Evolutionary conservation across 139 green algal genomes (phyloP).

Genomic region (Auxenochlorella pyrenoidosa): DNA sequence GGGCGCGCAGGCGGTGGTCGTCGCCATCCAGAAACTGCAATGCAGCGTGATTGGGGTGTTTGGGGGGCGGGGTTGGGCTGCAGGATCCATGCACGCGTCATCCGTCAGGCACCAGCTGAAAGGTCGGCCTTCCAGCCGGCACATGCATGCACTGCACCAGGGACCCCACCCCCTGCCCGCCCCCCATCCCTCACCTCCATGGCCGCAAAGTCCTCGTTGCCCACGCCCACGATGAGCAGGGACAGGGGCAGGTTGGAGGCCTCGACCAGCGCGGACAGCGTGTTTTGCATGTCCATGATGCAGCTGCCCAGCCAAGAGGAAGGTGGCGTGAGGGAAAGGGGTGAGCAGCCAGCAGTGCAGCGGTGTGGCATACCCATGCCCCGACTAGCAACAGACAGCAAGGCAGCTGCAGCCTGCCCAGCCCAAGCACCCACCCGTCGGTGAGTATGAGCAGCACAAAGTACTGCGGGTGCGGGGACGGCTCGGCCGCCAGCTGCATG

Average conservation of each 20-base stretch:
- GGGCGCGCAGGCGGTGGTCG: not conserved
- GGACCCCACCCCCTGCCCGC: not conserved
- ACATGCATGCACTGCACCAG: not conserved
- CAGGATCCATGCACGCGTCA: not conserved
- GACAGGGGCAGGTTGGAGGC: slow-evolving; percentile 57
- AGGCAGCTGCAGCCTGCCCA: not conserved
- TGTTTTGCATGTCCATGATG: slow-evolving; percentile 65
- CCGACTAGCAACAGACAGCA: too few relatives aligned
- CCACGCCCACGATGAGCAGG: slow-evolving; percentile 70
- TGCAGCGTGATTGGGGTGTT: not conserved
- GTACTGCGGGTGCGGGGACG: slow-evolving; percentile 37
- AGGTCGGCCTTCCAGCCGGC: too few relatives aligned
- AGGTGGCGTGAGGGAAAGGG: not conserved
- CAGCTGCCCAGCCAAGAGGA: not conserved
- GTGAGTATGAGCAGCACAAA: slow-evolving; percentile 62
- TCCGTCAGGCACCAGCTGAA: too few relatives aligned
- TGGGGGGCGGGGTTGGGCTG: too few relatives aligned
- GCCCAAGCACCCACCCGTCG: slow-evolving; percentile 40
- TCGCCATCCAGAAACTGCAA: slow-evolving; percentile 37
- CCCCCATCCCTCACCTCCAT: slow-evolving; percentile 38
- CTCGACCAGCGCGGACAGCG: slow-evolving; percentile 38
- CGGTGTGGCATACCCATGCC: too few relatives aligned
- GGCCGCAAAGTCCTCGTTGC: slow-evolving; percentile 50
- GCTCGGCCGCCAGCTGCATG: slow-evolving; percentile 17
- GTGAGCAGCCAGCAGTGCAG: not conserved